Base-by-base conservation (phyloP, 2,329 filamentous ascomycete genomes). In the Xylariaceae sp. region DNA sequence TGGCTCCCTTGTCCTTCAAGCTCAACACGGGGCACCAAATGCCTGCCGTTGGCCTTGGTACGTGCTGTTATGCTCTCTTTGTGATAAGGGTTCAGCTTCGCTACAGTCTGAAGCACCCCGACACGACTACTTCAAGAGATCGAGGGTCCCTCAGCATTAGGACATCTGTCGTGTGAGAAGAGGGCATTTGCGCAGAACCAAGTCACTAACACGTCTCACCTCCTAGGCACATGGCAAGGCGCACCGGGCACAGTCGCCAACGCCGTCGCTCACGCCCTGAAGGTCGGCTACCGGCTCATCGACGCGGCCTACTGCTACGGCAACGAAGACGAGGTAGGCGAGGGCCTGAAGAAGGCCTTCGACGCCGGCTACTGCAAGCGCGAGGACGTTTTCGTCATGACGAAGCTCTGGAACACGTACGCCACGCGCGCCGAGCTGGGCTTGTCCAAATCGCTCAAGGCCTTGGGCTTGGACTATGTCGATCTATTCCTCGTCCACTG, bases 401-500 rank as follows among this genome's bases (percentile, higher is more conserved):
- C 83, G 56, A 94, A 95, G 74, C 76, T 90, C 29, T 94, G 88
- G 86, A 84, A 81, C 57, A 88, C 85, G 38, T 90, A 86, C 69
- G 83, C 85, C 64, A 79, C 78, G 22, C 74, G 82, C 6, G 81
- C 81, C 4, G 81, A 85, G 64, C 69, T 84, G 55, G 81, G 76
- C 28, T 73, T 93, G 28, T 79, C 88, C 50, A 81, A 83, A 73
- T 86, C 82, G 56, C 70, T 93, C 61, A 78, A 83, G 66, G 74
- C 76, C 45, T 69, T 94, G 28, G 85, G 87, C 2, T 69, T 93
- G 36, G 84, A 89, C 50, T 91, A 94, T 61, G 76, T 94, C 4
- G 89, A 94, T 61, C 70, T 94, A 43, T 89, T 79, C 61, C 73
- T 94, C 29, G 78, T 94, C 71, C 88, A 95, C 68, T 93, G 87